Conservation (phyloP, 495 filamentous ascomycete genomes). For the Penicillium arizonense region DNA sequence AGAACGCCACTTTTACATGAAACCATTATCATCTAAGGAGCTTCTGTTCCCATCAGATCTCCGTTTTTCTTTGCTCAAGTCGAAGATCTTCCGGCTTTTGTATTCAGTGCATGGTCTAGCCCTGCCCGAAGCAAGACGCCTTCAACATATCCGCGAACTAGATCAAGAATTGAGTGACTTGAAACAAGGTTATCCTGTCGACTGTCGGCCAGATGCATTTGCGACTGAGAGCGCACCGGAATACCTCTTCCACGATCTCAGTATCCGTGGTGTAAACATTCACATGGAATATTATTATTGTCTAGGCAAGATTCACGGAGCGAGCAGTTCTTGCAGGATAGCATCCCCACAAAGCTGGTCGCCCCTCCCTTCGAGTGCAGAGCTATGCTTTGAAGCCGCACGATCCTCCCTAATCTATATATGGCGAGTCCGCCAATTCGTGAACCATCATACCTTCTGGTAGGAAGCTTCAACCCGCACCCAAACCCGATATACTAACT, state of each 20-base stretch:
- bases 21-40: conserved; percentile 17
- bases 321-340: conserved; percentile 9
- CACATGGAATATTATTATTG: conserved; percentile 32
- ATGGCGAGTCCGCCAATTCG: conserved; percentile 14
- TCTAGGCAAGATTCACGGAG: conserved; percentile 27
- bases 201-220: conserved; percentile 21
- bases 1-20: conserved; percentile 21
- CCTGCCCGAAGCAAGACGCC: conserved; percentile 17
- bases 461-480: neutral
- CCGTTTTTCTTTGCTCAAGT: conserved; percentile 27
- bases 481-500: neutral
- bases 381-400: conserved; percentile 24
- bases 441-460: conserved; percentile 28
- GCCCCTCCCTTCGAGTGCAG: conserved; percentile 21
- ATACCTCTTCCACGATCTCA: conserved; percentile 29
- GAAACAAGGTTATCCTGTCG: conserved; percentile 16
- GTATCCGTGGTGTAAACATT: conserved; percentile 25
- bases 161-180: conserved; percentile 26
- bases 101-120: conserved; percentile 16
- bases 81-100: conserved; percentile 24
- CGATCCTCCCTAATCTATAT: conserved; percentile 27
- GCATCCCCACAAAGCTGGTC: conserved; percentile 1
- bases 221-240: conserved; percentile 18
- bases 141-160: conserved; percentile 27
- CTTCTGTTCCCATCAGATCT: conserved; percentile 31